Evolutionary conservation across 2,329 filamentous ascomycete species (phyloP).

Genomic region (Colletotrichum sp.): DNA sequence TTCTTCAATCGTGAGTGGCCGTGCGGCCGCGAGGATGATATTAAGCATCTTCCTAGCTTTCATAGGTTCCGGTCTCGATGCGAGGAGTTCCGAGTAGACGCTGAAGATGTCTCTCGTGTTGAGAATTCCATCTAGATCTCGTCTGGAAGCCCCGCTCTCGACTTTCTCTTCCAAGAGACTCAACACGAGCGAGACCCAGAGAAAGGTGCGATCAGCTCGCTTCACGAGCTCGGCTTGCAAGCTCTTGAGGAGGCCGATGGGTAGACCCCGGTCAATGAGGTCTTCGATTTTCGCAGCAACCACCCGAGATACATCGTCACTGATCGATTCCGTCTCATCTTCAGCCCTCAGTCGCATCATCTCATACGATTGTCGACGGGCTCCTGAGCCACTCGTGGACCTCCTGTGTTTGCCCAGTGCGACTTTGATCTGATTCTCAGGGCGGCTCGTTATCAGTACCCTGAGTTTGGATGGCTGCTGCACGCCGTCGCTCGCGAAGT

Average conservation of each 20-base stretch:
- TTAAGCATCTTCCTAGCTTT: constrained; percentile 21
- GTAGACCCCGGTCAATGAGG: constrained; percentile 8
- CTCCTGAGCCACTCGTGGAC: not conserved
- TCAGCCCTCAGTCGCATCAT: constrained; percentile 22
- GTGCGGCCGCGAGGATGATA: constrained; percentile 19
- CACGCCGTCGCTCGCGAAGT: not conserved
- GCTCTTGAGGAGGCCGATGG: constrained; percentile 7
- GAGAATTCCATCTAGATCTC: constrained; percentile 20
- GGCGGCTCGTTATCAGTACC: constrained; percentile 24
- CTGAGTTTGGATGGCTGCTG: constrained; percentile 2
- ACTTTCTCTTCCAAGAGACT: constrained; percentile 16
- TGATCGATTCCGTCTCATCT: constrained; percentile 21
- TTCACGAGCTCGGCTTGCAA: constrained; percentile 10
- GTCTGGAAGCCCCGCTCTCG: constrained; percentile 12
- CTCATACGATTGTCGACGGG: not conserved
- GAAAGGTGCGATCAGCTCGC: constrained; percentile 25
- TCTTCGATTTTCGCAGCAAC: constrained; percentile 18
- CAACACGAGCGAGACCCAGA: constrained; percentile 25
- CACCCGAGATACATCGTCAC: constrained; percentile 17
- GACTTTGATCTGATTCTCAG: constrained; percentile 23
- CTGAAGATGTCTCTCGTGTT: constrained; percentile 15
- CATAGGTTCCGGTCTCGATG: not conserved
- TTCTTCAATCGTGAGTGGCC: constrained; percentile 22
- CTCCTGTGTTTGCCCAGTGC: not conserved
- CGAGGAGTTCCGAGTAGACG: constrained; percentile 22